A percentile compares a stretch with the other conserved stretches of the same genome.
Evolutionary conservation across 768 basidiomycete genomes (phyloP).

Genomic region (Pilatotrama ljubarskyi): DNA sequence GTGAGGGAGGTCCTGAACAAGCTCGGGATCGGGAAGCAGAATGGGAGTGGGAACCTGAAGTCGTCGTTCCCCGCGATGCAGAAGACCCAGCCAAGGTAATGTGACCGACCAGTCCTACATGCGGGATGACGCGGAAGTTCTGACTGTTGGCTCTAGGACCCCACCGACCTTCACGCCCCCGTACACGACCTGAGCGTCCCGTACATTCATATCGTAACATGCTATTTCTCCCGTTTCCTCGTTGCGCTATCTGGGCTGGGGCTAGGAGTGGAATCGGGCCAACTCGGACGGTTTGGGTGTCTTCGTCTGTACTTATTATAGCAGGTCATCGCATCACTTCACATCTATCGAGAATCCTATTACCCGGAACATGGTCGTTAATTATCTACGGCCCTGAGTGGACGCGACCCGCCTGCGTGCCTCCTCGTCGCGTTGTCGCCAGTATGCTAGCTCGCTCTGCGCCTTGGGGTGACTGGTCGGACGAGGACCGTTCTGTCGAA

Average conservation of each 20-base stretch:
- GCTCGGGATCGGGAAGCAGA: constrained; percentile 77
- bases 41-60: constrained; percentile 62
- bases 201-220: not conserved
- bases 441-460: constrained; percentile 84
- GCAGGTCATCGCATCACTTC: not conserved
- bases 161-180: constrained; percentile 32
- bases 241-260: not conserved
- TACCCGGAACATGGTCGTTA: not conserved
- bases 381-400: constrained; percentile 18
- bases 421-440: constrained; percentile 85
- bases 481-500: constrained; percentile 64
- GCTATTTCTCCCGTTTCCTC: not conserved
- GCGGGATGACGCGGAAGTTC: not conserved
- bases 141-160: constrained; percentile 6
- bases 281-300: not conserved
- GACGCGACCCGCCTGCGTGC: constrained; percentile 44
- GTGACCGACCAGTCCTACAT: no score
- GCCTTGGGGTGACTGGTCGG: constrained; percentile 79
- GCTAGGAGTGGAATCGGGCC: not conserved
- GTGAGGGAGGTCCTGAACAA: constrained; percentile 80
- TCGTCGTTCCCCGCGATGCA: constrained; percentile 66
- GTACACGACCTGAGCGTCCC: constrained; percentile 30
- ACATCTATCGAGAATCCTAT: constrained; percentile 2
- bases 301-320: not conserved
- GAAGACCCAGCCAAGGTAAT: constrained; percentile 45